Evolutionary conservation across 2,329 filamentous ascomycete genomes (phyloP), one percentile per base, ranked within the genome.

Genomic region (Pseudogymnoascus sp.): DNA sequence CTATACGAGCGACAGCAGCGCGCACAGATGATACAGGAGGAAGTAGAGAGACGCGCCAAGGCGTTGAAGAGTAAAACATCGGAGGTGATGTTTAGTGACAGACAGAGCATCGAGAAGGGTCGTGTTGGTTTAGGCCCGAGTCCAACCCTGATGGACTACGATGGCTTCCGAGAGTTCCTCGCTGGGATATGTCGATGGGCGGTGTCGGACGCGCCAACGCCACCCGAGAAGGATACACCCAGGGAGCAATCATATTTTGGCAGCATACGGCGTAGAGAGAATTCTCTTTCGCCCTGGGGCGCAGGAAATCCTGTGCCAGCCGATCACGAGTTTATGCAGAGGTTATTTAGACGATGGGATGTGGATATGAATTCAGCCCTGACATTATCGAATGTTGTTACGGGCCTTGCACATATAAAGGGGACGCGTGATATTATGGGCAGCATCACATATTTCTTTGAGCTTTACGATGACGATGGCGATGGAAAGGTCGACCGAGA

Each of bases 361-460:
- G 81, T 83, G 4, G 88, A 92, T 63, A 83, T 83, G 58, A 84
- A 81, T 28, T 86, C 86, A n/a, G 84, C 86, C 1, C 75, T 99
- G 63, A 95, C 86, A 15, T 76, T 99, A 57, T 91, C 96, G 69
- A 90, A 97, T 66, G 90, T 99, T 2, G 94, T 97, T 4, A 88
- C 87, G 15, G 94, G 94, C 0, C 78, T 99, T 48, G 92, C 92
- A 1, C 84, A 89, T 12, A 90, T 99, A 69, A 97, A 96, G 72
- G 92, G 94, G 7, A 91, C 88, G 60, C 86, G 87, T 52, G 94
- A 99, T 72, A 96, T 99, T 65, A 96, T 99, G 92, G 90, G 90
- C 28, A 94, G 89, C 61, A 97, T 99, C 69, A 94, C 86, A 62
- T 97, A 97, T 74, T 97, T 99, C 73, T 99, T 99, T 67, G 90